Base-by-base conservation (phyloP, 2,329 filamentous ascomycete genomes). In the Ophiostoma australiae region DNA sequence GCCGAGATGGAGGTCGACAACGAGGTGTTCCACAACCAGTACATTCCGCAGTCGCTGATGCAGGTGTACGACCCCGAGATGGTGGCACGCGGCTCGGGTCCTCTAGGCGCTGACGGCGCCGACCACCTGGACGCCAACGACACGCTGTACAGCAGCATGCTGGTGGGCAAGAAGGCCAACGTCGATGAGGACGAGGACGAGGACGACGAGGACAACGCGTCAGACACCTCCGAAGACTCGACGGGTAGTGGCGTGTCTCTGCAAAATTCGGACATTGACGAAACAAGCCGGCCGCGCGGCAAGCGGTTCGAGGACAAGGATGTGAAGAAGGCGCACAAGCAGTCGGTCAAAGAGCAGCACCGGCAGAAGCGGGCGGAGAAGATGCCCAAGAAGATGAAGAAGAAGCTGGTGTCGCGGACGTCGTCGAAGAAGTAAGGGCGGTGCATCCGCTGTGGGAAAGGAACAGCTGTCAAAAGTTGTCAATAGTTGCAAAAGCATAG, bases 1-100 rank as follows among this genome's bases (percentile, higher is more conserved):
- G 88, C 86, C 1, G 85, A 89, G 70, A 83, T 88, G 23, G 90
- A 94, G 75, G 88, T 94, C 11, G 92, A 97, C 76, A 92, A 93
- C 71, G 92, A 95, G 75, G 95, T 98, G 6, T 99, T 97, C 83
- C 87, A 94, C 76, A 91, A 97, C 77, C 93, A 97, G 79, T 99
- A 96, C 79, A 98, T 99, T 69, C 95, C 95, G 0, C 94, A 97
- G 80, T 98, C 92, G 0, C 84, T 99, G 63, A 92, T 98, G 75
- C 93, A 99, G 77, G 94, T 99, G 4, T 97, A 97, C 79, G 94
- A 99, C 78, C 89, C 97, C 69, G 95, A 98, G 80, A 90, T 94
- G 75, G 95, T 98, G 75, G 71, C 69, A 2, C 69, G 70, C 6
- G 70, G 71, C 35, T 65, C 66, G 10, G 69, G 70, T 0, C 69